Percentiles rank a stretch among this genome's conserved stretches.
These are phyloP conservation scores for Leccinum angustisporum DNA, from an alignment of 1,284 basidiomycete species.

Conservation along the genomic window DNA sequence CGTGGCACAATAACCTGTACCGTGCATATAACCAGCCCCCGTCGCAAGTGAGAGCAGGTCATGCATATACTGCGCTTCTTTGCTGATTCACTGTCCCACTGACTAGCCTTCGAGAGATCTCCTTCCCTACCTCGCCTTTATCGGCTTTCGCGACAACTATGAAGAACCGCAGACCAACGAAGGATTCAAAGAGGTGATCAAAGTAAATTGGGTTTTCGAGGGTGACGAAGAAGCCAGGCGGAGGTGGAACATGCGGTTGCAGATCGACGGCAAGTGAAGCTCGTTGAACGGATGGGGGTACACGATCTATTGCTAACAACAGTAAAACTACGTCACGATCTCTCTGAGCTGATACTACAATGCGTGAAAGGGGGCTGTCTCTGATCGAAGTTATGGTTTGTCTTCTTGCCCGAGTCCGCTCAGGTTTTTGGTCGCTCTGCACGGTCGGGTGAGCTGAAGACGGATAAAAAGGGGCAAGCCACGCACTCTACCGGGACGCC, in stretches of 20 bases:
- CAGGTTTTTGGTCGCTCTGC: conserved; percentile 55
- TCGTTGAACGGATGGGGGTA: neutral
- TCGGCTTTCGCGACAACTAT: conserved; percentile 57
- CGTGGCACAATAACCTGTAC: conserved; percentile 90
- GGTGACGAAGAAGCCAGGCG: conserved; percentile 68
- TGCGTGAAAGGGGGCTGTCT: neutral
- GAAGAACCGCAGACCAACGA: conserved; percentile 68
- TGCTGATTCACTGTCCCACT: neutral
- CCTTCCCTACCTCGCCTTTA: conserved; percentile 67
- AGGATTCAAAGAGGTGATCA: conserved; percentile 75
- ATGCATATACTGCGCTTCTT: conserved; percentile 1
- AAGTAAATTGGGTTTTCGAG: conserved; percentile 77
- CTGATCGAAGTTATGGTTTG: conserved; percentile 23
- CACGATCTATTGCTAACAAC: conserved; percentile 14
- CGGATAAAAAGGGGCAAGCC: neutral
- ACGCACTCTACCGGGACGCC: conserved; percentile 66
- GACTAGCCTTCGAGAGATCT: conserved; percentile 50
- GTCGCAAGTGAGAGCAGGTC: conserved; percentile 39
- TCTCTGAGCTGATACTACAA: neutral
- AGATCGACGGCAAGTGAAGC: conserved; percentile 58
- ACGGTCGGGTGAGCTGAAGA: conserved; percentile 13
- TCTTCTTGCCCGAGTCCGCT: conserved; percentile 55
- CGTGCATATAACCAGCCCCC: conserved; percentile 63
- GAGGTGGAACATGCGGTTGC: conserved; percentile 80
- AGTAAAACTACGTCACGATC: neutral